These are phyloP conservation scores for Flaveria brownii DNA, from an alignment of 129 eudicot species.

Conservation along the genomic window DNA sequence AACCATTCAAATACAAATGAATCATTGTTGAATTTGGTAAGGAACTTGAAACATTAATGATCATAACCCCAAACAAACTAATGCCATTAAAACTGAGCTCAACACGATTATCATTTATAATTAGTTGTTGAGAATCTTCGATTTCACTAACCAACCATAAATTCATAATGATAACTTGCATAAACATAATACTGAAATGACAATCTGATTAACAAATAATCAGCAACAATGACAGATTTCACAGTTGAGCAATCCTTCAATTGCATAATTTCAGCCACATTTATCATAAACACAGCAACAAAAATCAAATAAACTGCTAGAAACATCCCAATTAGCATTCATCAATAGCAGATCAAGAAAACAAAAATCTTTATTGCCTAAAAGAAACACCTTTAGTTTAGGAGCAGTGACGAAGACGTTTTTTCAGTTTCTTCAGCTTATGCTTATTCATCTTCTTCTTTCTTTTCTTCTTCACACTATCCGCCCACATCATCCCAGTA, in stretches of 20 bases:
- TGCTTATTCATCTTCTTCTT: constrained; percentile 60
- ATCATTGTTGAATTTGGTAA: not conserved
- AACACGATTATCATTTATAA: not conserved
- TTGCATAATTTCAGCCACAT: not conserved
- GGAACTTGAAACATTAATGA: too few species aligned
- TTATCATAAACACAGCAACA: not conserved
- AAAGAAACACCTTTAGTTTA: constrained; percentile 8
- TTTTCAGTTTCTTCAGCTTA: constrained; percentile 50
- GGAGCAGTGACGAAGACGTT: constrained; percentile 46
- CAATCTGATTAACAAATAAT: too few species aligned
- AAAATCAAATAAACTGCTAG: constrained; percentile 13
- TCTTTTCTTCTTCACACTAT: constrained; percentile 64
- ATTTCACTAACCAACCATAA: not conserved
- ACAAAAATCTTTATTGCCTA: not conserved
- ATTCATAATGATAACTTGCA: not conserved
- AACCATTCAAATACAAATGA: not conserved
- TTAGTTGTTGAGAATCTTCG: not conserved
- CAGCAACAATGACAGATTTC: not conserved
- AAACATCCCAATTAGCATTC: not conserved
- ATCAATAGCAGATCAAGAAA: constrained; percentile 22
- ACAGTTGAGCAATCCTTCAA: not conserved
- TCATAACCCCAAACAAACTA: too few species aligned
- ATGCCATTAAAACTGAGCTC: too few species aligned
- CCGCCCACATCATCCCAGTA: constrained; percentile 43
- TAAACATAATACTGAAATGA: not conserved